Base-by-base conservation (phyloP, 2,329 filamentous ascomycete species). In the Pseudogymnoascus sp. region DNA sequence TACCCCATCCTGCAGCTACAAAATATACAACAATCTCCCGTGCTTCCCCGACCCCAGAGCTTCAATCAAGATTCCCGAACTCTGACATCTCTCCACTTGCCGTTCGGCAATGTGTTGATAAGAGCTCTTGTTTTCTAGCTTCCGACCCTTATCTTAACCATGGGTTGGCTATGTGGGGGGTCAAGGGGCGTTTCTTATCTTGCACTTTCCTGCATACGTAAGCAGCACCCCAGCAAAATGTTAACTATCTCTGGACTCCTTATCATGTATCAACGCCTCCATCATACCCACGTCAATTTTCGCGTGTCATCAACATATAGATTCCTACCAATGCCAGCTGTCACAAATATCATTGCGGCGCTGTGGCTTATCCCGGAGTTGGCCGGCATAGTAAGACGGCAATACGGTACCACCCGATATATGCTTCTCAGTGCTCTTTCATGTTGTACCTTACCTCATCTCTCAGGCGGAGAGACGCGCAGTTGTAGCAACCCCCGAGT, bases 231-330 rank as follows among this genome's bases (percentile, higher is more conserved):
- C 29, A 21, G 29, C 29, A 33, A 11, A 13, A 56, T 33, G 9
- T 56, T 35, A 56, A 56, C 50, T 35, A 56, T 56, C 50, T 56
- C n/a, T 35, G 26, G 50, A 21, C 50, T 56, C 29, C 50, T 35
- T 56, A 56, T 56, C 50, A 56, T 56, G 19, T 56, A 56, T 56
- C 50, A 56, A 56, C 50, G 29, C 50, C 50, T 19, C 50, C 17
- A 56, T 7, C 31, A 9, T n/a, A 4, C 10, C 29, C 50, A 35
- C 29, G 9, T 33, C 17, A 4, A 21, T 56, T 56, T 56, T 35
- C 17, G 29, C 50, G 13, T 56, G 50, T 56, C 50, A 56, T 56
- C 50, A 33, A 56, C 29, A 19, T 56, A 7, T 13, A 10, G 17
- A 35, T 33, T 19, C 50, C 50, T 56, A 15, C 50, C 50, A 56